Evolutionary conservation across 768 basidiomycete genomes (phyloP).

Genomic region (Calocybe indica): DNA sequence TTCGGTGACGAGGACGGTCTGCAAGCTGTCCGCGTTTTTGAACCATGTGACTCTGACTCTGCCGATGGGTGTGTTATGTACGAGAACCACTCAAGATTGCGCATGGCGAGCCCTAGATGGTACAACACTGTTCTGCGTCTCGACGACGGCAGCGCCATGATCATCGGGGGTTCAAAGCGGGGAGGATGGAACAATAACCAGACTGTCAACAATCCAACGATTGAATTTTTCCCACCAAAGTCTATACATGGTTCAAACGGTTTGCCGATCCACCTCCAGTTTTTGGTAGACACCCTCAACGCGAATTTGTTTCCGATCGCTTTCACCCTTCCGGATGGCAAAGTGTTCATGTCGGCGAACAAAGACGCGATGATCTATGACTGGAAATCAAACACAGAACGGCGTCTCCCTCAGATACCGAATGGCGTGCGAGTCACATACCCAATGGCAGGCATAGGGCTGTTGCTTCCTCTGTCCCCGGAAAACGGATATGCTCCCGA

Average conservation of each 20-base stretch:
- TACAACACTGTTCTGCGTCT: constrained; percentile 70
- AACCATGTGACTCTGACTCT: constrained; percentile 51
- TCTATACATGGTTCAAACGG: constrained; percentile 62
- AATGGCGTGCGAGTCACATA: constrained; percentile 80
- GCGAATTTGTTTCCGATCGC: constrained; percentile 82
- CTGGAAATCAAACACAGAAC: constrained; percentile 60
- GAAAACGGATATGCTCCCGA: constrained; percentile 60
- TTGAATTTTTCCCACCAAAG: constrained; percentile 83
- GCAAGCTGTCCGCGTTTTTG: constrained; percentile 67
- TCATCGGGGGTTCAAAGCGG: constrained; percentile 74
- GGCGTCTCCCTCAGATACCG: constrained; percentile 58
- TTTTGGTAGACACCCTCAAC: constrained; percentile 66
- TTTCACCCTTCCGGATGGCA: constrained; percentile 65
- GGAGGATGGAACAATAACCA: constrained; percentile 86
- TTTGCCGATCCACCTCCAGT: constrained; percentile 54
- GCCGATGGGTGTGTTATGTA: constrained; percentile 51
- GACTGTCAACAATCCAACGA: constrained; percentile 74
- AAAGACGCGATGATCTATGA: constrained; percentile 76
- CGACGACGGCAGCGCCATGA: constrained; percentile 75
- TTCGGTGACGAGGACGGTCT: constrained; percentile 74
- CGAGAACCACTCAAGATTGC: constrained; percentile 57
- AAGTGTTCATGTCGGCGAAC: constrained; percentile 73
- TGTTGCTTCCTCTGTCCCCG: constrained; percentile 68
- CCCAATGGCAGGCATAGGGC: constrained; percentile 71
- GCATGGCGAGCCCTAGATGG: constrained; percentile 78